phyloP scores from a whole-genome alignment of 2,329 filamentous ascomycete genomes.

The Leptographium flavum region DNA sequence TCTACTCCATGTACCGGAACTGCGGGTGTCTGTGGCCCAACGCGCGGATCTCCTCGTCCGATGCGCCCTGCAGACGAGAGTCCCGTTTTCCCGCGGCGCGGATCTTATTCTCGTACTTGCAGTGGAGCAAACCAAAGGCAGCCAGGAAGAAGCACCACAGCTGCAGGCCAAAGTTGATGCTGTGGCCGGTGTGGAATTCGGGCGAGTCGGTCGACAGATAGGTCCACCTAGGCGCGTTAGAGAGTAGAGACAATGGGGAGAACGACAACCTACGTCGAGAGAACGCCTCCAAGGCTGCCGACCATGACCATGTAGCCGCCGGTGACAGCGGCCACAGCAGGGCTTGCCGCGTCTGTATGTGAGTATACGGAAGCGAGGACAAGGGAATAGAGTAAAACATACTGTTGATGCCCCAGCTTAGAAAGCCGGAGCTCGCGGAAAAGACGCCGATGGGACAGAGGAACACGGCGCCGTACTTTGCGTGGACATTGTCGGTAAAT shows the following conservation, averaged over 20 bases:
- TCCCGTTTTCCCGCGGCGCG: constrained; percentile 33
- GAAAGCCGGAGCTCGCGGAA: constrained; percentile 41
- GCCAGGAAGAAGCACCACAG: constrained; percentile 28
- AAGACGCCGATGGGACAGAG: constrained; percentile 41
- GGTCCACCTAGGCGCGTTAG: no score
- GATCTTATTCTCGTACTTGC: constrained; percentile 36
- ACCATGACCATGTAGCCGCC: constrained; percentile 39
- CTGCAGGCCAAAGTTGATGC: constrained; percentile 42
- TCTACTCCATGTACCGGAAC: constrained; percentile 35
- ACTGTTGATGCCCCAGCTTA: constrained; percentile 45
- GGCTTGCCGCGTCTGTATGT: constrained; percentile 34
- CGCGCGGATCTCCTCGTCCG: constrained; percentile 28
- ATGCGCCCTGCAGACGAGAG: constrained; percentile 31
- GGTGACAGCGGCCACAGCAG: constrained; percentile 39
- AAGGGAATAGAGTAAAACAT: constrained; percentile 10
- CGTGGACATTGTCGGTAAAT: constrained; percentile 25
- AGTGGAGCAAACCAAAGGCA: constrained; percentile 34
- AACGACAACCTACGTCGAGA: constrained; percentile 32
- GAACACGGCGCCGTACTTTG: constrained; percentile 38
- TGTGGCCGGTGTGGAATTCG: constrained; percentile 33
- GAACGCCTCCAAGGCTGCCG: constrained; percentile 40
- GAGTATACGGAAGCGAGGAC: no score
- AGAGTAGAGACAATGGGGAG: no score
- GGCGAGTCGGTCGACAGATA: constrained; percentile 33
- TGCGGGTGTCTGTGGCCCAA: constrained; percentile 39